Base-by-base conservation (phyloP, 1,284 basidiomycete species). In the Clitocybe nebularis region DNA sequence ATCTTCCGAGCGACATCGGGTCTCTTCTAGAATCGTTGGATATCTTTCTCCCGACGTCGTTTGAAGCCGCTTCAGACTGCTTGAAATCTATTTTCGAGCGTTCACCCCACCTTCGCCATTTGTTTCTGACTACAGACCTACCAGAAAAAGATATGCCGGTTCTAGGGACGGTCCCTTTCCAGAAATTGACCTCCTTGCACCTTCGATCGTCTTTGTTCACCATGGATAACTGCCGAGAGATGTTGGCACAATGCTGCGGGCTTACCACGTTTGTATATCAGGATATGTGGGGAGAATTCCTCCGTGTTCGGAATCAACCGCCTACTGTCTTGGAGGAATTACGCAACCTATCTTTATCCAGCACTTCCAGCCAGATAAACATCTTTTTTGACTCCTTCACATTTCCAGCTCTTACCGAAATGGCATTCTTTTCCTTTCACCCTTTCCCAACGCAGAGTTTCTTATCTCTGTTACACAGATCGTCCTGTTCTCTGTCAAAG, bases 161-260 rank as follows among this genome's bases (percentile, higher is more conserved):
- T 16, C 21, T 21, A 14, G 19, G 46, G 30, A 35, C 28, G 16
- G 26, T 41, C 17, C 41, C 47, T 24, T 46, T 39, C 26, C 28
- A n/a, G 13, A 4, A 29, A 29, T 19, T 48, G 35, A 42, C 44
- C 26, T 40, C 28, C 9, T 23, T 41, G 25, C 6, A 24, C 1
- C 33, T 41, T 10, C 32, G 14, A 9, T 28, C 44, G n/a, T 25
- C n/a, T n/a, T n/a, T 46, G n/a, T 43, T 49, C 19, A 37, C 38
- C 5, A 13, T 40, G 17, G 35, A 44, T 13, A 44, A 39, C 26
- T 34, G 41, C n/a, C 24, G 38, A 24, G 21, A 45, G 23, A 25
- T 44, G 4, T 23, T 49, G 17, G 22, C 24, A 21, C 41, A 46
- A 20, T 49, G 44, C 22, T 32, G 21, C 5, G 39, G 34, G 14